Evolutionary conservation across 1,284 basidiomycete species (phyloP).

Genomic region (Waitea zeae): DNA sequence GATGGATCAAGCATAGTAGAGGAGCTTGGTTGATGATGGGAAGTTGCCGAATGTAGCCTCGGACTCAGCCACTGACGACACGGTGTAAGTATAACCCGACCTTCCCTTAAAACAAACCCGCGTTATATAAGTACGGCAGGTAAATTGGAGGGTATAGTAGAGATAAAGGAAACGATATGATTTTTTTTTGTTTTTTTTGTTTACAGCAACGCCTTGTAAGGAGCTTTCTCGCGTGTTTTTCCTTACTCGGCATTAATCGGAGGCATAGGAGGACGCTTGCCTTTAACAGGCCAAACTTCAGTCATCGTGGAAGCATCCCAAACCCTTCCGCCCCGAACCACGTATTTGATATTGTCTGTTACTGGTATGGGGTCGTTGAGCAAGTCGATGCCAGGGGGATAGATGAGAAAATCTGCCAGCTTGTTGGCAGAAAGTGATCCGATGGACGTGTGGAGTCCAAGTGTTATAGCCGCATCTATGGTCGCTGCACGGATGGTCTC

Average conservation of each 20-base stretch:
- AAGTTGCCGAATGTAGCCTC: too few species aligned
- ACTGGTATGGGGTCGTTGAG: slow-evolving; percentile 29
- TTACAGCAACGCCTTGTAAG: too few species aligned
- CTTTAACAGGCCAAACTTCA: slow-evolving; percentile 50
- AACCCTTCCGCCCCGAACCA: slow-evolving; percentile 43
- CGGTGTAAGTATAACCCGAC: too few species aligned
- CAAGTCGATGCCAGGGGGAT: slow-evolving; percentile 37
- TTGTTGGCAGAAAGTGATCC: slow-evolving; percentile 46
- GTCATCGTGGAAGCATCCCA: slow-evolving; percentile 50
- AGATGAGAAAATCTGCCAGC: slow-evolving; percentile 51
- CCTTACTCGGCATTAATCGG: slow-evolving; percentile 38
- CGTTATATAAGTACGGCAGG: too few species aligned
- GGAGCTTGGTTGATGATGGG: too few species aligned
- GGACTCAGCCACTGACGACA: too few species aligned
- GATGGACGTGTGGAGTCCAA: slow-evolving; percentile 40
- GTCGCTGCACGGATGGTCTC: slow-evolving; percentile 51
- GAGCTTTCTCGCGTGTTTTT: too few species aligned
- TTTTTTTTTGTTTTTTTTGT: too few species aligned
- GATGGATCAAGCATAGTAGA: too few species aligned
- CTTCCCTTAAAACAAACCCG: too few species aligned
- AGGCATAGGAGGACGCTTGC: slow-evolving; percentile 32
- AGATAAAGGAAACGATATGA: too few species aligned
- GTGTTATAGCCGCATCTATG: slow-evolving; percentile 37
- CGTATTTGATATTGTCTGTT: slow-evolving; percentile 31
- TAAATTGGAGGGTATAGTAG: too few species aligned